These are phyloP conservation scores for Camellia sinensis DNA, from an alignment of 148 eudicot species.

Conservation along the genomic window DNA sequence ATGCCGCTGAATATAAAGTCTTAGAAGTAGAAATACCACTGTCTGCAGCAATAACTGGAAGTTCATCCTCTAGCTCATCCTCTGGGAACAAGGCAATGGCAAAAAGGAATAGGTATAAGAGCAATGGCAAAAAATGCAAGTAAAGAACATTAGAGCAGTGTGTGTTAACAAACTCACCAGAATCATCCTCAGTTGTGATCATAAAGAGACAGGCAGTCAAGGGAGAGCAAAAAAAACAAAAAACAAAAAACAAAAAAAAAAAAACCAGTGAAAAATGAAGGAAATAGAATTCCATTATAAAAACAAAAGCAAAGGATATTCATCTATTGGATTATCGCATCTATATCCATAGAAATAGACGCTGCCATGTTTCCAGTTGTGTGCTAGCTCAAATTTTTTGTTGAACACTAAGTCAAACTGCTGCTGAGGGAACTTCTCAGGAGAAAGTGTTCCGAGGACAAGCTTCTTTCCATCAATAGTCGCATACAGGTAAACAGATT, in stretches of 20 bases:
- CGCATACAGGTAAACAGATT: conserved; percentile 47
- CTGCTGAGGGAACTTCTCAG: conserved; percentile 55
- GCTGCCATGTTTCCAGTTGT: conserved; percentile 74
- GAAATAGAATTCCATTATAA: background rate
- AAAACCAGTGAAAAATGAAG: background rate
- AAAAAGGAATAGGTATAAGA: conserved; percentile 2
- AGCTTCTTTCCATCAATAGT: conserved; percentile 48
- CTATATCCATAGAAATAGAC: conserved; percentile 65
- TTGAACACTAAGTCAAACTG: conserved; percentile 68
- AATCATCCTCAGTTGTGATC: conserved; percentile 23
- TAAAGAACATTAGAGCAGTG: conserved; percentile 3
- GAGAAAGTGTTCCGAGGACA: conserved; percentile 60
- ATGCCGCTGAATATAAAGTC: background rate
- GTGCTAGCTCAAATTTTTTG: conserved; percentile 60
- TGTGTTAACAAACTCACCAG: conserved; percentile 28
- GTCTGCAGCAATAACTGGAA: conserved; percentile 23
- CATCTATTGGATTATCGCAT: conserved; percentile 31
- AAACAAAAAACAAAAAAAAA: background rate
- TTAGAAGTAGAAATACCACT: conserved; percentile 15
- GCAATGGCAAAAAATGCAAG: background rate
- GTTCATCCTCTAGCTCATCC: conserved; percentile 38
- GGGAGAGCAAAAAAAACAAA: conserved; percentile 5
- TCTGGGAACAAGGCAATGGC: background rate
- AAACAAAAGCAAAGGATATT: conserved; percentile 41
- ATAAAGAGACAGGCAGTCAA: conserved; percentile 27